Conservation (phyloP, 768 basidiomycete genomes). For the Russula compacta region DNA sequence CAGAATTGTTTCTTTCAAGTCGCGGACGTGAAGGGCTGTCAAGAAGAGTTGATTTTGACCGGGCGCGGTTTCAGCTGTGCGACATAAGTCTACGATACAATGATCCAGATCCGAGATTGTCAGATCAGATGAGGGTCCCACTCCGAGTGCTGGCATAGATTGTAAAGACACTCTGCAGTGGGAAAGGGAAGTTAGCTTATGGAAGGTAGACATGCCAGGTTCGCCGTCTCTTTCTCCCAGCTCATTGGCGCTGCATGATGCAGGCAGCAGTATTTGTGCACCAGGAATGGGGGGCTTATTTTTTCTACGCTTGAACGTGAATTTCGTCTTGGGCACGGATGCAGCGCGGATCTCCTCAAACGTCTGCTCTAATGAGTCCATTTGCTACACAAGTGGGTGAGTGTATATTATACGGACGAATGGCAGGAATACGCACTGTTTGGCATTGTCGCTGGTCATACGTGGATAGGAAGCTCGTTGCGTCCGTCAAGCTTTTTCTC, state of each 20-base stretch:
- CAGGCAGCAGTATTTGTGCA: background rate
- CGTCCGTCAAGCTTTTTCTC: slow-evolving; percentile 54
- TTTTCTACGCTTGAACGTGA: slow-evolving; percentile 52
- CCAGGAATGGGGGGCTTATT: slow-evolving; percentile 17
- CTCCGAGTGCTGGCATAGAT: slow-evolving; percentile 26
- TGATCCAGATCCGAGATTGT: slow-evolving; percentile 55
- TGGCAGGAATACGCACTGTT: slow-evolving; percentile 35
- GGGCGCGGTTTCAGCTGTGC: background rate
- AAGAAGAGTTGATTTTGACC: slow-evolving; percentile 25
- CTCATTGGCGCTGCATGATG: background rate
- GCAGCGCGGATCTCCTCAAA: slow-evolving; percentile 43
- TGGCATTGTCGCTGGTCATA: slow-evolving; percentile 73
- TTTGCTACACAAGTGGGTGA: slow-evolving; percentile 39
- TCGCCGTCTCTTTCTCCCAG: slow-evolving; percentile 9
- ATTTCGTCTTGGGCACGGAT: slow-evolving; percentile 47
- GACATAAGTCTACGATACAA: slow-evolving; percentile 61
- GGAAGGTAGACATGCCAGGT: slow-evolving; percentile 24
- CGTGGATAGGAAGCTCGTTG: slow-evolving; percentile 52
- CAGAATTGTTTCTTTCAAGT: slow-evolving; percentile 51
- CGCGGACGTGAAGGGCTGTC: slow-evolving; percentile 57
- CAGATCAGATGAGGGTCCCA: slow-evolving; percentile 39
- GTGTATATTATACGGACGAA: background rate
- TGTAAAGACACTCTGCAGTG: slow-evolving; percentile 38
- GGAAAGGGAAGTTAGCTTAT: slow-evolving; percentile 37
- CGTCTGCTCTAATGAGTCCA: slow-evolving; percentile 49